These are phyloP conservation scores for Dryas integrifolia DNA, from an alignment of 331 rosid species.

Conservation along the genomic window DNA sequence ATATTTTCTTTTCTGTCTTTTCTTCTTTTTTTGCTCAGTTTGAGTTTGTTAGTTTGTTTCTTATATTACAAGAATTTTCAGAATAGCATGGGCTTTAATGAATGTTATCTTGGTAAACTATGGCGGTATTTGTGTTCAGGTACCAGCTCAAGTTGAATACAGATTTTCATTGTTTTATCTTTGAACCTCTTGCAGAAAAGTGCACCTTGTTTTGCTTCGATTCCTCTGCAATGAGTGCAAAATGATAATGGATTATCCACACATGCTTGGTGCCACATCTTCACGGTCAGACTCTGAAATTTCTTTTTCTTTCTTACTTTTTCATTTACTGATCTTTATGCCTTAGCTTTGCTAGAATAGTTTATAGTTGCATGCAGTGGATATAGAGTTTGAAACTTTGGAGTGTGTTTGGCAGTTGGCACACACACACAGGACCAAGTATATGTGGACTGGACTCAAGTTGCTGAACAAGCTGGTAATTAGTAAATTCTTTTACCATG, in stretches of 20 bases:
- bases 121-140: not conserved
- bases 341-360: not conserved
- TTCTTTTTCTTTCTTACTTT: too few species aligned
- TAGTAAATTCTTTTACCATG: too few species aligned
- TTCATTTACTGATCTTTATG: too few species aligned
- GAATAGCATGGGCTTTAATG: not conserved
- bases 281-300: not conserved
- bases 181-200: not conserved
- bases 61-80: not conserved
- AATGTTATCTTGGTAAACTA: not conserved
- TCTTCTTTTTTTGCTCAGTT: not conserved
- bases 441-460: not conserved
- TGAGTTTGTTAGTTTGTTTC: not conserved
- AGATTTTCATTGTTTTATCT: not conserved
- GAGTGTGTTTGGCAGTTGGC: too few species aligned
- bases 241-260: not conserved
- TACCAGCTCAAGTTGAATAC: not conserved
- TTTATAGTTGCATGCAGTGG: not conserved
- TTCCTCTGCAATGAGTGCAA: not conserved
- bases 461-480: not conserved
- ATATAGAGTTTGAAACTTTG: too few species aligned
- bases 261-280: not conserved
- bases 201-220: not conserved
- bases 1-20: not conserved
- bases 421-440: too few species aligned